These are phyloP conservation scores for Fusarium sp. DNA, from an alignment of 2,329 filamentous ascomycete species.

Conservation along the genomic window DNA sequence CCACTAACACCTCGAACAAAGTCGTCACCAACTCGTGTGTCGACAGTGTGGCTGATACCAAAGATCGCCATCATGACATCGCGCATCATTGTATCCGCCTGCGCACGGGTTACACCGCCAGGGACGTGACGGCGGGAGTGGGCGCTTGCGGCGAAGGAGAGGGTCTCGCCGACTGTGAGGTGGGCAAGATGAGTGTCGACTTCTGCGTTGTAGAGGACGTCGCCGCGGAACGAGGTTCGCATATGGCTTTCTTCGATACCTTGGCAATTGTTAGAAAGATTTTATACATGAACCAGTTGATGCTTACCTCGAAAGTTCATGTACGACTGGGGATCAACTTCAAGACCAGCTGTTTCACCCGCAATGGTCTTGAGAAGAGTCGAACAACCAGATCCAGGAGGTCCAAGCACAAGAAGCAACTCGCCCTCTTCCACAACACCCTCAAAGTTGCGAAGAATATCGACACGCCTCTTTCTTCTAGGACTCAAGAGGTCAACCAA, in stretches of 20 bases:
- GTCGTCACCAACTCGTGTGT: slow-evolving; percentile 79
- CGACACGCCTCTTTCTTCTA: slow-evolving; percentile 28
- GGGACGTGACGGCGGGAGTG: slow-evolving; percentile 69
- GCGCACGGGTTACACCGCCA: slow-evolving; percentile 13
- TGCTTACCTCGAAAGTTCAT: slow-evolving; percentile 65
- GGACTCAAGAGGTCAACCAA: slow-evolving; percentile 3
- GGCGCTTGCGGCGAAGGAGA: slow-evolving; percentile 72
- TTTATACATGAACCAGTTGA: rapidly evolving
- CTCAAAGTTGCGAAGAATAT: slow-evolving; percentile 46
- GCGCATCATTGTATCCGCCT: slow-evolving; percentile 43
- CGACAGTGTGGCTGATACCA: slow-evolving; percentile 78
- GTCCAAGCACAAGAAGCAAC: slow-evolving; percentile 58
- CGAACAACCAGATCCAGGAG: slow-evolving; percentile 66
- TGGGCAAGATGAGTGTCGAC: slow-evolving; percentile 73
- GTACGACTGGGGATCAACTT: slow-evolving; percentile 40
- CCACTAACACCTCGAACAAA: slow-evolving; percentile 78
- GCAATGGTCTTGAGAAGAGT: slow-evolving; percentile 68
- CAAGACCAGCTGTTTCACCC: slow-evolving; percentile 60
- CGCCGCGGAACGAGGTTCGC: slow-evolving; percentile 61
- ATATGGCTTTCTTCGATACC: slow-evolving; percentile 51
- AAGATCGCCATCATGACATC: slow-evolving; percentile 80
- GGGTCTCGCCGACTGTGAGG: slow-evolving; percentile 73
- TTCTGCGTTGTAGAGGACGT: slow-evolving; percentile 75
- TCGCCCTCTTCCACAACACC: slow-evolving; percentile 46
- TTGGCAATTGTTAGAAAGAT: slow-evolving; percentile 5